phyloP scores from a whole-genome alignment of 805 yeast species.

The Starmerella etchellsii region DNA sequence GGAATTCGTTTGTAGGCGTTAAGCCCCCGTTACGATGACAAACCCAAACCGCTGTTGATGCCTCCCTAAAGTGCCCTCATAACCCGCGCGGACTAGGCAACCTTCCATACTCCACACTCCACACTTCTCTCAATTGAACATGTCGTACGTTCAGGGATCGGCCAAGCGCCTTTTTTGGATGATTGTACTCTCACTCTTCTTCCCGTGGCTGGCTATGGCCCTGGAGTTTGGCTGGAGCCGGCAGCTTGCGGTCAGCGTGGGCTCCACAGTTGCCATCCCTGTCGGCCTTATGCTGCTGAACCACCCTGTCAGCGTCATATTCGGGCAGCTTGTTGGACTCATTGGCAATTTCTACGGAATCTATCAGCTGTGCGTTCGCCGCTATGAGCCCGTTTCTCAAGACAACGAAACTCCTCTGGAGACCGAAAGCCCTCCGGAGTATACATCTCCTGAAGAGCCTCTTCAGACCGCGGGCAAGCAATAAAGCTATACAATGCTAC shows the following conservation, averaged over 20 bases:
- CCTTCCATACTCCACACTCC: too few relatives aligned
- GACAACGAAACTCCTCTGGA: neutral
- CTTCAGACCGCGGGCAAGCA: neutral
- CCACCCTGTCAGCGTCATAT: neutral
- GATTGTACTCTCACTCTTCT: slow-evolving; percentile 2
- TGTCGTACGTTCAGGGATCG: neutral
- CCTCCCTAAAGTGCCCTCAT: too few relatives aligned
- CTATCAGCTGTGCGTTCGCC: neutral
- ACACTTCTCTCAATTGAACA: too few relatives aligned
- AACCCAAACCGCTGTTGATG: too few relatives aligned
- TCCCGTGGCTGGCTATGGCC: slow-evolving; percentile 4
- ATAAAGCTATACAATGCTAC: too few relatives aligned
- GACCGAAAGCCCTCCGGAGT: neutral
- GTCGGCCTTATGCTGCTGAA: neutral
- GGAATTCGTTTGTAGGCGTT: too few relatives aligned
- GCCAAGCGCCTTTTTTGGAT: slow-evolving; percentile 2
- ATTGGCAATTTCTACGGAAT: neutral
- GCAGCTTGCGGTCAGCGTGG: neutral
- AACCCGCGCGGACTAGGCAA: too few relatives aligned
- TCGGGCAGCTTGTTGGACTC: neutral
- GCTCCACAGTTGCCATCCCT: neutral
- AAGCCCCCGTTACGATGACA: too few relatives aligned
- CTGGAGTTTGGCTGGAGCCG: neutral
- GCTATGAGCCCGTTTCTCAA: neutral
- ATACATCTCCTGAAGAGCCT: neutral